Percentiles rank a stretch among this genome's conserved stretches.
Conservation (phyloP, 306 rosid genomes). For the Biancaea sappan region DNA sequence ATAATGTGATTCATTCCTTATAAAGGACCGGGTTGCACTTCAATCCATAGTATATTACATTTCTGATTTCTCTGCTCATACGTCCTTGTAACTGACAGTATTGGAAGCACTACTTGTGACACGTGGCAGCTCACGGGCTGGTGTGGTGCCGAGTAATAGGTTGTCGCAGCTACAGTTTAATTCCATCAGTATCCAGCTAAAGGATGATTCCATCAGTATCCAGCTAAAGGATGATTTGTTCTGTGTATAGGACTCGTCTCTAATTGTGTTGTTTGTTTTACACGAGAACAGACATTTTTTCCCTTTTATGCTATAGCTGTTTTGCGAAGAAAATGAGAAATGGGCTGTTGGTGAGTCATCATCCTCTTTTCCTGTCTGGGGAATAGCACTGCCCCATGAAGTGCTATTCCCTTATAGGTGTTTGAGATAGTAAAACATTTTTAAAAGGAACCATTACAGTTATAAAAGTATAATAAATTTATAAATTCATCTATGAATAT, state of each 20-base stretch:
- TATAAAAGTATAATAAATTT: no score
- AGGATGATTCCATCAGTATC: slow-evolving; percentile 28
- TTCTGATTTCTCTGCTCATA: slow-evolving; percentile 23
- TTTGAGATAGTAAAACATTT: no score
- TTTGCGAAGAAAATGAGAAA: slow-evolving; percentile 57
- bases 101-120: slow-evolving; percentile 37
- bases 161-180: slow-evolving; percentile 38
- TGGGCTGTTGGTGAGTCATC: slow-evolving; percentile 36
- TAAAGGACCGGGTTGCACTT: slow-evolving; percentile 36
- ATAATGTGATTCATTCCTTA: slow-evolving; percentile 46
- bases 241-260: slow-evolving; percentile 31
- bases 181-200: slow-evolving; percentile 8
- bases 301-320: slow-evolving; percentile 54
- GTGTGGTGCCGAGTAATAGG: slow-evolving; percentile 37
- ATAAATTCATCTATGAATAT: no score
- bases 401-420: no score
- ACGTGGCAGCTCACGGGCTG: slow-evolving; percentile 31
- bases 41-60: slow-evolving; percentile 15
- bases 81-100: slow-evolving; percentile 38
- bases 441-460: no score
- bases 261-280: slow-evolving; percentile 49
- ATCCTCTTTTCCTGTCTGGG: slow-evolving; percentile 42
- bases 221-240: slow-evolving; percentile 31
- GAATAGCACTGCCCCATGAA: slow-evolving; percentile 38
- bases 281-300: slow-evolving; percentile 21